Percentiles rank a stretch among this genome's conserved stretches.
phyloP scores from a whole-genome alignment of 2,329 filamentous ascomycete species.

The Phaeoacremonium minimum region DNA sequence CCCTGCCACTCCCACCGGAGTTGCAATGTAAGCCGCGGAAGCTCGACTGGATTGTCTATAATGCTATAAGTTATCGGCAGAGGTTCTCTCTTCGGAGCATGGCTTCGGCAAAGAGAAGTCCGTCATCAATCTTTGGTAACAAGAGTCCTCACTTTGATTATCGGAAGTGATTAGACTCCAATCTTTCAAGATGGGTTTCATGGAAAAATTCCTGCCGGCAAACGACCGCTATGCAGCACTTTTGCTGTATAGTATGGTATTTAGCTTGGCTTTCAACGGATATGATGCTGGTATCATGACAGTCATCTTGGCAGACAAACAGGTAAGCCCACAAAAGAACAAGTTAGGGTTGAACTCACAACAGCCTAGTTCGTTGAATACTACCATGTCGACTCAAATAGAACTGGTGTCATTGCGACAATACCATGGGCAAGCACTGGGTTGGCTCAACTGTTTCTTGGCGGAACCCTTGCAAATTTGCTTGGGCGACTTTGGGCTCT shows the following conservation, averaged over 20 bases:
- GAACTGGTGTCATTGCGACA: constrained; percentile 30
- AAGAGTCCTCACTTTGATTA: too few relatives aligned
- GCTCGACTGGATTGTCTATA: too few relatives aligned
- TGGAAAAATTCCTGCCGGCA: constrained; percentile 24
- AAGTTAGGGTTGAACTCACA: not conserved
- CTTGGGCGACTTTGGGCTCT: constrained; percentile 33
- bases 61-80: too few relatives aligned
- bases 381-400: constrained; percentile 27
- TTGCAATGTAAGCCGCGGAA: too few relatives aligned
- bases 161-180: too few relatives aligned
- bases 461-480: constrained; percentile 28
- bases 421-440: constrained; percentile 34
- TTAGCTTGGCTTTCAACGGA: constrained; percentile 1
- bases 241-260: constrained; percentile 29
- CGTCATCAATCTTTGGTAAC: too few relatives aligned
- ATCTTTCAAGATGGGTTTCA: constrained; percentile 1
- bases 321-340: constrained; percentile 7
- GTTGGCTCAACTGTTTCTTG: constrained; percentile 31
- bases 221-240: constrained; percentile 29
- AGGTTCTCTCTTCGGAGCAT: too few relatives aligned
- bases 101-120: too few relatives aligned
- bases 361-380: constrained; percentile 25
- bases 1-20: too few relatives aligned
- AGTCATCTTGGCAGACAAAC: constrained; percentile 34
- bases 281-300: constrained; percentile 37